A percentile compares a stretch with the other conserved stretches of the same genome.
These are phyloP conservation scores for Erysiphe pulchra DNA, from an alignment of 2,329 filamentous ascomycete species.

Conservation along the genomic window DNA sequence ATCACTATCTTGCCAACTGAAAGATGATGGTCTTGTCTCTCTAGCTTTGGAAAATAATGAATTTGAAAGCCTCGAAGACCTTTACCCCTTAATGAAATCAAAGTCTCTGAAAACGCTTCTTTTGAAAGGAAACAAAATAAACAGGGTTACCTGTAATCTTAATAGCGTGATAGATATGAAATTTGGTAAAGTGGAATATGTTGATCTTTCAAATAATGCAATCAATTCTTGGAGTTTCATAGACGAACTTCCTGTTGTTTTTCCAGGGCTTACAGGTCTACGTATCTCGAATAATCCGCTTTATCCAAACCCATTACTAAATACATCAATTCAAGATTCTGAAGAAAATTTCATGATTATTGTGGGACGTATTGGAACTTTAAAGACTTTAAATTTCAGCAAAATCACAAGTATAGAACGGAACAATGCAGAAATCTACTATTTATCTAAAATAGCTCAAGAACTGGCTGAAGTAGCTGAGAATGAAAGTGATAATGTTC, in stretches of 20 bases:
- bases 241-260: constrained; percentile 35
- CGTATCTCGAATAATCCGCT: constrained; percentile 73
- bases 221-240: constrained; percentile 49
- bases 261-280: constrained; percentile 50
- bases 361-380: constrained; percentile 41
- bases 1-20: constrained; percentile 5
- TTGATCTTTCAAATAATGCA: constrained; percentile 51
- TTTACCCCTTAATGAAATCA: constrained; percentile 27
- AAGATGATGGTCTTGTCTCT: constrained; percentile 13
- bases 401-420: constrained; percentile 48
- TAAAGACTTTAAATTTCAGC: constrained; percentile 50
- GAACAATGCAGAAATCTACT: constrained; percentile 77
- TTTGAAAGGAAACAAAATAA: constrained; percentile 57
- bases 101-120: constrained; percentile 30
- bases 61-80: constrained; percentile 30
- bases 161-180: neutral
- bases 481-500: constrained; percentile 25
- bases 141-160: constrained; percentile 21
- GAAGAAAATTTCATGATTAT: constrained; percentile 82
- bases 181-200: constrained; percentile 18
- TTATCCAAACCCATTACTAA: constrained; percentile 20
- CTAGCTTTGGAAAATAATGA: constrained; percentile 49
- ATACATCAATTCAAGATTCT: neutral
- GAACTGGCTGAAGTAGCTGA: constrained; percentile 39
- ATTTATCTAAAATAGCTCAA: constrained; percentile 58